These are phyloP conservation scores for Phycomyces blakesleeanus DNA, from an alignment of 192 early-diverging fungal species.

Conservation along the genomic window DNA sequence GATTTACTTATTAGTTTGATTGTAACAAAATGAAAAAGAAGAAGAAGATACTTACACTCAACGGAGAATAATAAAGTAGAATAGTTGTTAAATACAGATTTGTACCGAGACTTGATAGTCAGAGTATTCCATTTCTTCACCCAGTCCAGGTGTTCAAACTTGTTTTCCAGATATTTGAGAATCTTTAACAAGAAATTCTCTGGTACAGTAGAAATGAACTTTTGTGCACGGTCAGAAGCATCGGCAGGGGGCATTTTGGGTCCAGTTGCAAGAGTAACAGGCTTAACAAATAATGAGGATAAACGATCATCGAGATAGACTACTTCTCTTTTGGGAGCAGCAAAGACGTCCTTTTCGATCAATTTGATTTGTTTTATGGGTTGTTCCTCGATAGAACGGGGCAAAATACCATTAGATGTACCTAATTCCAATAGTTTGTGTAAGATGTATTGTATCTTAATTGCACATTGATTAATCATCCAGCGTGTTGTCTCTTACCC, in stretches of 20 bases:
- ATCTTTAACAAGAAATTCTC: neutral
- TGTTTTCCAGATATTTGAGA: neutral
- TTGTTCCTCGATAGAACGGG: neutral
- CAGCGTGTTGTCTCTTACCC: too few species aligned
- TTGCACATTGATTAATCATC: neutral
- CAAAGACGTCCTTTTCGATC: neutral
- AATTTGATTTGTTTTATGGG: neutral
- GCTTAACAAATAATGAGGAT: neutral
- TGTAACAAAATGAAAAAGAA: too few species aligned
- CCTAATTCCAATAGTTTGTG: neutral
- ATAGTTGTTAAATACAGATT: constrained; percentile 14
- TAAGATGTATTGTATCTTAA: neutral
- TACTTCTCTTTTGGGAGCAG: neutral
- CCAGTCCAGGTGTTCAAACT: neutral
- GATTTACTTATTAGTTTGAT: too few species aligned
- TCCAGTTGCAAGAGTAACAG: neutral
- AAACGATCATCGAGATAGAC: constrained; percentile 9
- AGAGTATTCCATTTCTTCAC: neutral
- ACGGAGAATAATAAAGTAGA: constrained; percentile 24
- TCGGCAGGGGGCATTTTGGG: neutral
- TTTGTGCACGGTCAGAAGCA: neutral
- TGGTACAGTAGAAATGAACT: neutral
- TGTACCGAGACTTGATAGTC: constrained; percentile 2
- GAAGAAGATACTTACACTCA: constrained; percentile 20
- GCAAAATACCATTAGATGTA: neutral